Base-by-base conservation (phyloP, 1,139 yeast species). In the Hyphopichia fennica region DNA sequence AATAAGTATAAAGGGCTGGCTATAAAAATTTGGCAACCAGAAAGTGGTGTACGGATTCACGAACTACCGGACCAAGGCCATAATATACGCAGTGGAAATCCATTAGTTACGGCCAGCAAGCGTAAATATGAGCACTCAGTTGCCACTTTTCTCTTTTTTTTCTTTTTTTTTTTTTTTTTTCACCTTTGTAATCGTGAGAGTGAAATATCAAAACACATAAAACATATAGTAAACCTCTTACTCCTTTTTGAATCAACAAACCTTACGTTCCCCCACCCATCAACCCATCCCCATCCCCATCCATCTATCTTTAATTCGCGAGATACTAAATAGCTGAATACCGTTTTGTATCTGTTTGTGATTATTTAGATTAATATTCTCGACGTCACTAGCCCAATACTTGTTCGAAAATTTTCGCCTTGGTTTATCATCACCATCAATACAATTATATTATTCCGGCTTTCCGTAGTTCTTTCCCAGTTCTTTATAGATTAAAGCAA, bases 131-230 rank as follows among this genome's bases (percentile, higher is more conserved):
- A 11, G 28, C 13, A 25, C 28, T 10, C 11, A 9, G 13, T 9
- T n/a, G 28, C 28, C 28, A 25, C 28, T 25, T 11, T n/a, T n/a
- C n/a, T n/a, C n/a, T n/a, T n/a, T n/a, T 11, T 25, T 8, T 11
- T 9, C 5, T 20, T 34, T 34, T 23, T 20, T 23, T 34, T 34
- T 33, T 34, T 35, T 35, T 27, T 35, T 31, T 31, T 16, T n/a
- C 15, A 18, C 6, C 9, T 34, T 34, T 18, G 27, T 34, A 34
- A 34, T 34, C 36, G 20, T 20, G 20, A 34, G 32, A 34, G 32
- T 7, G 36, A 23, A 34, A 22, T 22, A 19, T 32, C 28, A 22
- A 22, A 22, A 34, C 20, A 34, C 13, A 28, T 14, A 20, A 14
- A 13, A 33, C 35, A 7, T 29, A 34, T 15, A 20, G 17, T 9